Conservation (phyloP, 768 basidiomycete species). For the Auricularia sp. region DNA sequence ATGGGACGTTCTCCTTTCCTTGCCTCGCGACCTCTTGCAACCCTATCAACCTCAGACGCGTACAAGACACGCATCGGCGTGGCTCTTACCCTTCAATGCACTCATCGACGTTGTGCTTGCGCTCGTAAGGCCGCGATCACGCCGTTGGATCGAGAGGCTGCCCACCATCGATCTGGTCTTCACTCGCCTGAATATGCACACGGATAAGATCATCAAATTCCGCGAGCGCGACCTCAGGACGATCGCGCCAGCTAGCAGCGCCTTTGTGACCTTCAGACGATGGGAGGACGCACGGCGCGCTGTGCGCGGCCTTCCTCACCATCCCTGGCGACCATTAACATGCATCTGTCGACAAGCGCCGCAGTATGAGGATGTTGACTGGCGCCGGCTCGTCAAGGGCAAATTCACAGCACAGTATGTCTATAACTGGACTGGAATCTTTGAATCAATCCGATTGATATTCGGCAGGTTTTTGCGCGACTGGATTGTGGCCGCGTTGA, state of each 20-base stretch:
- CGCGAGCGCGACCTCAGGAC: background rate
- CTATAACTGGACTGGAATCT: background rate
- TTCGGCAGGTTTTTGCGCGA: background rate
- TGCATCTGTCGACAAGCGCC: background rate
- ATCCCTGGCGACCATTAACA: background rate
- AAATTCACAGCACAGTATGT: constrained; percentile 2
- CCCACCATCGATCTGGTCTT: background rate
- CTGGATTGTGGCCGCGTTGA: background rate
- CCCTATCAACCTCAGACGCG: constrained; percentile 1
- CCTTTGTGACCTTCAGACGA: background rate
- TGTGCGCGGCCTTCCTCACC: background rate
- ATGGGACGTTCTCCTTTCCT: background rate
- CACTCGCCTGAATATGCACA: background rate
- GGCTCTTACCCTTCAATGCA: background rate
- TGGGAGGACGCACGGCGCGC: background rate
- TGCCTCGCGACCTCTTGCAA: background rate
- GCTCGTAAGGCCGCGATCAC: background rate
- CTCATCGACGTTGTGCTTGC: background rate
- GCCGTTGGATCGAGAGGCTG: background rate
- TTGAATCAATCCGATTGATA: background rate
- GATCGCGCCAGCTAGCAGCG: background rate
- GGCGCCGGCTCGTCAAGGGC: background rate
- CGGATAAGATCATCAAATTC: background rate
- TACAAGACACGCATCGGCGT: background rate
- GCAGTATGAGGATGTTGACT: constrained; percentile 2